These are phyloP conservation scores for Colletotrichum lini DNA, from an alignment of 2,329 filamentous ascomycete genomes.

Conservation along the genomic window DNA sequence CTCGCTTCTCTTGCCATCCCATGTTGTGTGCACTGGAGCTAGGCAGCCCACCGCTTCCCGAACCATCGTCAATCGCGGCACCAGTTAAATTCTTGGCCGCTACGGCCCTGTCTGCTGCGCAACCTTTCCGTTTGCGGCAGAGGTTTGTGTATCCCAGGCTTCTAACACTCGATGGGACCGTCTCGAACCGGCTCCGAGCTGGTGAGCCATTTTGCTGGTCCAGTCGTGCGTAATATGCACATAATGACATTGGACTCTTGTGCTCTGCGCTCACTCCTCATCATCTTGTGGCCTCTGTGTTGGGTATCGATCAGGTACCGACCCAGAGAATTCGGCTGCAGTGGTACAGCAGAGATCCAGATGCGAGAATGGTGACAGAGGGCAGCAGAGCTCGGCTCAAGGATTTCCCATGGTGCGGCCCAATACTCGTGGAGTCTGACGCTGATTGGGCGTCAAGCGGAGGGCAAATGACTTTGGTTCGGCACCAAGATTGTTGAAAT, in stretches of 20 bases:
- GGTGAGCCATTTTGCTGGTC: background rate
- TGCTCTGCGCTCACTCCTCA: conserved; percentile 4
- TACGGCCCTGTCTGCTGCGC: background rate
- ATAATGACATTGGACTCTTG: conserved; percentile 5
- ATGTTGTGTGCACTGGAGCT: conserved; percentile 11
- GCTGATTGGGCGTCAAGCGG: conserved; percentile 24
- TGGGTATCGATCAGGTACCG: conserved; percentile 38
- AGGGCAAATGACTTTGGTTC: conserved; percentile 31
- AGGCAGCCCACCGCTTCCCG: background rate
- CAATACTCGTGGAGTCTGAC: background rate
- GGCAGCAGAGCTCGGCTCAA: background rate
- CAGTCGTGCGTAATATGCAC: background rate
- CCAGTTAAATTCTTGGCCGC: conserved; percentile 9
- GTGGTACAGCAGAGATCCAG: conserved; percentile 21
- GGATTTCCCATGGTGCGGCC: background rate
- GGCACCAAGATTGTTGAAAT: conserved; percentile 21
- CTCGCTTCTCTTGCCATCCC: conserved; percentile 22
- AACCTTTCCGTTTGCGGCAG: background rate
- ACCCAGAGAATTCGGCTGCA: background rate
- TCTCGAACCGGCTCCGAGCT: background rate
- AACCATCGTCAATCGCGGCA: conserved; percentile 18
- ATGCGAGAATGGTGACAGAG: background rate
- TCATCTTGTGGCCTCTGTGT: conserved; percentile 17
- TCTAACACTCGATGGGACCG: background rate
- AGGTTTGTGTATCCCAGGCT: background rate